These are phyloP conservation scores for Nyctanthes arbortristis DNA, from an alignment of 257 asterid species.

Conservation along the genomic window DNA sequence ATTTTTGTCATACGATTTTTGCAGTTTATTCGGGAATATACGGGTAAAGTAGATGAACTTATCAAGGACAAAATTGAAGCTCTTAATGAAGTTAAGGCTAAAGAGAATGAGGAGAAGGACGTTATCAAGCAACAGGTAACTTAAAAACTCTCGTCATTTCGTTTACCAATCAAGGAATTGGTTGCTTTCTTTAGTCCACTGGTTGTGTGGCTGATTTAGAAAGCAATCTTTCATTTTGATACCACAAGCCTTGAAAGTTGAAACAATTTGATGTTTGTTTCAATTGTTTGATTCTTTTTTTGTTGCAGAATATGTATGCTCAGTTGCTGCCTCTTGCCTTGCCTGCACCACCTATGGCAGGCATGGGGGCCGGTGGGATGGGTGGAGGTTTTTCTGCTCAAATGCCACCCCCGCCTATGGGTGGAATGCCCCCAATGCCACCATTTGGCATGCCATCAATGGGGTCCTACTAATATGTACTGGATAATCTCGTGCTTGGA, in stretches of 20 bases:
- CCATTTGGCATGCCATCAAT: slow-evolving; percentile 95
- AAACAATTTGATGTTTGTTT: not conserved
- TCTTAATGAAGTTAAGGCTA: slow-evolving; percentile 71
- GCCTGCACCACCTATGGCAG: slow-evolving; percentile 98
- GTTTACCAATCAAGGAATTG: not conserved
- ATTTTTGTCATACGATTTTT: slow-evolving; percentile 8
- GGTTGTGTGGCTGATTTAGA: not conserved
- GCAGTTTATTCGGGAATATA: slow-evolving; percentile 95
- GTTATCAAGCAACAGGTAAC: slow-evolving; percentile 83
- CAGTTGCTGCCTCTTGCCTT: slow-evolving; percentile 97
- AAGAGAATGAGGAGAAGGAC: slow-evolving; percentile 85
- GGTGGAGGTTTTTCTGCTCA: slow-evolving; percentile 66
- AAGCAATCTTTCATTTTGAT: not conserved
- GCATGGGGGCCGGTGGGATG: slow-evolving; percentile 68
- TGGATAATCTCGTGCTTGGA: not conserved
- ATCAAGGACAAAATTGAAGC: slow-evolving; percentile 86
- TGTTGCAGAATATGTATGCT: slow-evolving; percentile 92
- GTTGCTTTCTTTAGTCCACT: not conserved
- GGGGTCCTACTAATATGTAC: slow-evolving; percentile 80
- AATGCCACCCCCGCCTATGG: slow-evolving; percentile 62
- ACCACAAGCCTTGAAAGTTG: not conserved
- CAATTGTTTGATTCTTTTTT: slow-evolving; percentile 17
- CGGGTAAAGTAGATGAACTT: slow-evolving; percentile 90
- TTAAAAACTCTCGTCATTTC: not conserved
- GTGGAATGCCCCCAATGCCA: slow-evolving; percentile 93